Evolutionary conservation across 164 flowering plant genomes (phyloP).

Genomic region (Macadamia tetraphylla): DNA sequence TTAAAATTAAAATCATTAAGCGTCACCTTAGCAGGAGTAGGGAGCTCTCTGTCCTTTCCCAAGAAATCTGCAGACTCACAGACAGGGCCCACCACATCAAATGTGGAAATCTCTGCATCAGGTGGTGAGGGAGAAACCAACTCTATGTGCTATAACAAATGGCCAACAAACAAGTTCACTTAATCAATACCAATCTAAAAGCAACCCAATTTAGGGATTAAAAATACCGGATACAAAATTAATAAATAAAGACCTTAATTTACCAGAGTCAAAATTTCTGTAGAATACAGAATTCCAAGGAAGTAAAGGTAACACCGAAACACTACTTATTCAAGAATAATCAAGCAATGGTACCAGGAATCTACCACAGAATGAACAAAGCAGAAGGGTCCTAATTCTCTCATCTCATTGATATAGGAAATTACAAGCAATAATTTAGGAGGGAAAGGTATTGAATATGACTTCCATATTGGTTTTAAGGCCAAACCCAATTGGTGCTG

Average conservation of each 20-base stretch:
- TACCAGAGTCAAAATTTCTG: not conserved
- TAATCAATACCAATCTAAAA: slow-evolving; percentile 2
- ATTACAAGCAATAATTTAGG: too few relatives aligned
- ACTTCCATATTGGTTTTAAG: too few relatives aligned
- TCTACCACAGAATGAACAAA: not conserved
- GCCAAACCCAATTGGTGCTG: too few relatives aligned
- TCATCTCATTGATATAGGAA: too few relatives aligned
- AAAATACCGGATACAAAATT: not conserved
- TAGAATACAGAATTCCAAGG: not conserved
- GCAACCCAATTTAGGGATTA: not conserved
- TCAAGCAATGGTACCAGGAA: not conserved
- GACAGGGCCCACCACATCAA: slow-evolving; percentile 97
- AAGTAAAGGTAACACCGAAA: not conserved
- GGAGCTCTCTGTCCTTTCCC: slow-evolving; percentile 89
- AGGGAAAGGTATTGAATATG: too few relatives aligned
- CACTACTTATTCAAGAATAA: not conserved
- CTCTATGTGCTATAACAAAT: slow-evolving; percentile 78
- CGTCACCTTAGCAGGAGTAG: slow-evolving; percentile 70
- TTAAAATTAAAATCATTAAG: too few relatives aligned
- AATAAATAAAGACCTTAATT: not conserved
- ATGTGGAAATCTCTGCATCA: slow-evolving; percentile 59
- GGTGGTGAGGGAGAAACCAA: slow-evolving; percentile 70
- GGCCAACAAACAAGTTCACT: not conserved
- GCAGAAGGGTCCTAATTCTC: not conserved
- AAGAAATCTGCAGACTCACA: slow-evolving; percentile 97